These are phyloP conservation scores for Erysimum pusillum DNA, from an alignment of 441 rosid species.

Conservation along the genomic window DNA sequence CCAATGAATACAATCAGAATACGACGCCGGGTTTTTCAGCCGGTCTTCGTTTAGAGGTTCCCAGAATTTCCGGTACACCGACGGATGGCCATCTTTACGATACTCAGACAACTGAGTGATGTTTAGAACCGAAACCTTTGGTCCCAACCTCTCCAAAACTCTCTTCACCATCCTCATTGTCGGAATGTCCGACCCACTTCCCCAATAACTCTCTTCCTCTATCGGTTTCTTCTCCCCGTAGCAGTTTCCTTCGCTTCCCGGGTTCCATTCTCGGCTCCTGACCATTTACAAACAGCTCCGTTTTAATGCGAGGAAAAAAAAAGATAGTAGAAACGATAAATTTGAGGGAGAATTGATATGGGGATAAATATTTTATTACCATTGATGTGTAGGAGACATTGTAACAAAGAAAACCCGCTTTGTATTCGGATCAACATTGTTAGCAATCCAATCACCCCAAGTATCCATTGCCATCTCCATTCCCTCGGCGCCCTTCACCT, in stretches of 20 bases:
- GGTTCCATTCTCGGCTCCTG: slow-evolving; percentile 91
- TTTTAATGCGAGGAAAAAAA: neutral
- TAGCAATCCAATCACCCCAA: slow-evolving; percentile 91
- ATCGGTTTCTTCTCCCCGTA: slow-evolving; percentile 72
- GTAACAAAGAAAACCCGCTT: slow-evolving; percentile 82
- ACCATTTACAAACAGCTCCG: slow-evolving; percentile 22
- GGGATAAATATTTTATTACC: slow-evolving; percentile 50
- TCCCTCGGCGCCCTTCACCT: slow-evolving; percentile 74
- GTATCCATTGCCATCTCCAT: slow-evolving; percentile 93
- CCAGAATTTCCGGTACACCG: slow-evolving; percentile 94
- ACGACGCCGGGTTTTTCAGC: slow-evolving; percentile 66
- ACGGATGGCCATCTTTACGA: slow-evolving; percentile 93
- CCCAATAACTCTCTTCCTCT: slow-evolving; percentile 76
- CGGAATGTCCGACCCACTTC: slow-evolving; percentile 83
- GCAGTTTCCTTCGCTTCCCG: slow-evolving; percentile 87
- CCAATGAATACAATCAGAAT: slow-evolving; percentile 97
- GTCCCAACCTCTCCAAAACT: slow-evolving; percentile 63
- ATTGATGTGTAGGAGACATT: slow-evolving; percentile 93
- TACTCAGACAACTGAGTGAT: slow-evolving; percentile 94
- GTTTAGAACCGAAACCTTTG: slow-evolving; percentile 80
- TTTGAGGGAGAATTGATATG: neutral
- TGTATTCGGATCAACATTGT: slow-evolving; percentile 57
- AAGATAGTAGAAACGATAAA: neutral
- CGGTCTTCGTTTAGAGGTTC: slow-evolving; percentile 72
- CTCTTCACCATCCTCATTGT: slow-evolving; percentile 83